Evolutionary conservation across 192 early-diverging fungal species (phyloP).

Genomic region (Lobulomyces angularis): DNA sequence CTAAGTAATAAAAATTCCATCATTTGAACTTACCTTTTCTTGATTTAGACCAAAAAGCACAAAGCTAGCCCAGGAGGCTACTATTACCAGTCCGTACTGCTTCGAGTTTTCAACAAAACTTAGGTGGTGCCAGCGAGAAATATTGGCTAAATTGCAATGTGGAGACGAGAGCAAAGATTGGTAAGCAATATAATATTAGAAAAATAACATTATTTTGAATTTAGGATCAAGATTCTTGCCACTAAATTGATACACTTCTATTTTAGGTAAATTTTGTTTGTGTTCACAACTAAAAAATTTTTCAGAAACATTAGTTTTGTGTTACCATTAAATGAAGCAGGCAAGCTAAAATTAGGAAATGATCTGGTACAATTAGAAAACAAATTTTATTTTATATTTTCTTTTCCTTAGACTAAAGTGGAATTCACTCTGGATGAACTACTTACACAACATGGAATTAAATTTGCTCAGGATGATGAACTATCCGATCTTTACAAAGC

Average conservation of each 20-base stretch:
- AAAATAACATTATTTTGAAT: not conserved
- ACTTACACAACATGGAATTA: too few species aligned
- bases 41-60: constrained; percentile 7
- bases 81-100: constrained; percentile 46
- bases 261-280: not conserved
- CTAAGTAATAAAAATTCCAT: constrained; percentile 14
- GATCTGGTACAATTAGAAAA: constrained; percentile 66
- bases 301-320: constrained; percentile 26
- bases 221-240: constrained; percentile 17
- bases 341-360: constrained; percentile 51
- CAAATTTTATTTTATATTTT: too few species aligned
- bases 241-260: constrained; percentile 16
- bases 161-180: constrained; percentile 48
- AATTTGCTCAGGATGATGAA: too few species aligned
- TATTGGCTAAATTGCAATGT: constrained; percentile 42
- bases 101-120: constrained; percentile 43
- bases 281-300: constrained; percentile 4
- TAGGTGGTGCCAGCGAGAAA: constrained; percentile 41
- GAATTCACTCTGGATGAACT: too few species aligned
- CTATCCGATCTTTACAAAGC: too few species aligned
- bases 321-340: constrained; percentile 43
- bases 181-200: constrained; percentile 15
- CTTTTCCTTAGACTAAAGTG: too few species aligned
- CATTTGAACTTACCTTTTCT: constrained; percentile 4
- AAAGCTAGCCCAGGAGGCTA: constrained; percentile 19